A percentile compares a stretch with the other conserved stretches of the same genome.
Conservation (phyloP, 2,329 filamentous ascomycete species). For the Colletotrichum chlorophyti region DNA sequence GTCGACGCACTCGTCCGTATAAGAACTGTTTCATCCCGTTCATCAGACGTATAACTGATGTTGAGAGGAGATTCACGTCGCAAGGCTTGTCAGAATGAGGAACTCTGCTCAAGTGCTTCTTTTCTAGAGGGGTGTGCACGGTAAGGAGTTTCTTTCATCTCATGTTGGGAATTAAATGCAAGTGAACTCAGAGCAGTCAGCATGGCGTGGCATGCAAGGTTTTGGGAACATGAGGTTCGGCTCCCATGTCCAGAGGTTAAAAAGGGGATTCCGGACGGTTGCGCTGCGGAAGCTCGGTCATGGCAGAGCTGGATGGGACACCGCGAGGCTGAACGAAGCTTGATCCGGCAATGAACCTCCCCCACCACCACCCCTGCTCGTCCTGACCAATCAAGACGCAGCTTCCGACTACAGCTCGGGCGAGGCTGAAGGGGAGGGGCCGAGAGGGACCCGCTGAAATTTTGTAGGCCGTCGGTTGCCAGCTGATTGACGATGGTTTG, state of each 20-base stretch:
- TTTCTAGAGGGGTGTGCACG: not conserved
- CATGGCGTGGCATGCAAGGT: too few species aligned
- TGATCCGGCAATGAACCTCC: not conserved
- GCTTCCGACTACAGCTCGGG: not conserved
- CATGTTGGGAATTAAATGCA: not conserved
- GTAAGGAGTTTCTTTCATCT: not conserved
- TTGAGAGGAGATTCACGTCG: not conserved
- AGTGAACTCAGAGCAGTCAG: not conserved
- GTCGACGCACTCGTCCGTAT: too few species aligned
- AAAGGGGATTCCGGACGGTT: too few species aligned
- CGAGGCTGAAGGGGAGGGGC: constrained; percentile 9
- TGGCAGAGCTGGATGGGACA: too few species aligned
- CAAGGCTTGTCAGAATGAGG: not conserved
- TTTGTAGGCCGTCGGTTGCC: not conserved
- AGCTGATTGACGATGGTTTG: too few species aligned
- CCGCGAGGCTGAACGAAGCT: not conserved
- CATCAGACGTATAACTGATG: not conserved
- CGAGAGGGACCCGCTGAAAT: constrained; percentile 5
- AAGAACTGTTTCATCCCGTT: not conserved
- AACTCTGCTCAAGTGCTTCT: not conserved
- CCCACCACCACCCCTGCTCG: not conserved
- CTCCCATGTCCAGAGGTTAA: too few species aligned
- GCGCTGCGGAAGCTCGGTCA: too few species aligned
- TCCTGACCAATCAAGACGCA: not conserved
- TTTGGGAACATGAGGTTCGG: too few species aligned